phyloP scores from a whole-genome alignment of 441 rosid species.

The Pelargonium cotyledonis region DNA sequence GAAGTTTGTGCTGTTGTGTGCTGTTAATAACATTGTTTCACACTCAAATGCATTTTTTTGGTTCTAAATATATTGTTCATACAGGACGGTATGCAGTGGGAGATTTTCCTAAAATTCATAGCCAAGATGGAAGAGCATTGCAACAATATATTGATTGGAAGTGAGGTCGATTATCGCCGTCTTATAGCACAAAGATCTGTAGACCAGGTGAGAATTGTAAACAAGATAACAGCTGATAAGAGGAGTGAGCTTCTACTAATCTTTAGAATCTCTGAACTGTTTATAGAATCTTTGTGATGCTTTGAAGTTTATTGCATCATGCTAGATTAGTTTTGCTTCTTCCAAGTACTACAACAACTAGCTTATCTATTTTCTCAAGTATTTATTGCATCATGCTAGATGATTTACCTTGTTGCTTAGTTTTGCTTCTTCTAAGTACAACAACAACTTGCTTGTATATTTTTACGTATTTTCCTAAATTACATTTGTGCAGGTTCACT shows the following conservation, averaged over 20 bases:
- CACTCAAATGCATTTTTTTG: background rate
- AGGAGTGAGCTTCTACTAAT: background rate
- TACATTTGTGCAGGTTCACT: constrained; percentile 48
- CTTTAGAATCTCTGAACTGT: background rate
- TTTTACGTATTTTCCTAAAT: background rate
- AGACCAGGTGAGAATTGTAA: constrained; percentile 34
- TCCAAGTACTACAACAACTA: too few relatives aligned
- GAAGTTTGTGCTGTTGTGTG: too few relatives aligned
- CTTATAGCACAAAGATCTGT: constrained; percentile 49
- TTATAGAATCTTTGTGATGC: background rate
- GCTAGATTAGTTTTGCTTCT: too few relatives aligned
- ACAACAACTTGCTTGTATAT: background rate
- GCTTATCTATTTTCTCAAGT: background rate
- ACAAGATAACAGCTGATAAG: background rate
- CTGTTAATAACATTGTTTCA: background rate
- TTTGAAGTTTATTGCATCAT: too few relatives aligned
- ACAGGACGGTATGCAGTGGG: constrained; percentile 93
- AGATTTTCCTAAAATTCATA: constrained; percentile 65
- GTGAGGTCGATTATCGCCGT: constrained; percentile 83
- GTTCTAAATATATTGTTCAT: constrained; percentile 18
- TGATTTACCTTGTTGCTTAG: too few relatives aligned
- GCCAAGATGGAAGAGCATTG: constrained; percentile 65
- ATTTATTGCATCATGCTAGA: too few relatives aligned
- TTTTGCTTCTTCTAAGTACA: too few relatives aligned
- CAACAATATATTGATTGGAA: constrained; percentile 64